Conservation (phyloP, 1,139 yeast genomes). For the Protomyces lactucae-debilis region DNA sequence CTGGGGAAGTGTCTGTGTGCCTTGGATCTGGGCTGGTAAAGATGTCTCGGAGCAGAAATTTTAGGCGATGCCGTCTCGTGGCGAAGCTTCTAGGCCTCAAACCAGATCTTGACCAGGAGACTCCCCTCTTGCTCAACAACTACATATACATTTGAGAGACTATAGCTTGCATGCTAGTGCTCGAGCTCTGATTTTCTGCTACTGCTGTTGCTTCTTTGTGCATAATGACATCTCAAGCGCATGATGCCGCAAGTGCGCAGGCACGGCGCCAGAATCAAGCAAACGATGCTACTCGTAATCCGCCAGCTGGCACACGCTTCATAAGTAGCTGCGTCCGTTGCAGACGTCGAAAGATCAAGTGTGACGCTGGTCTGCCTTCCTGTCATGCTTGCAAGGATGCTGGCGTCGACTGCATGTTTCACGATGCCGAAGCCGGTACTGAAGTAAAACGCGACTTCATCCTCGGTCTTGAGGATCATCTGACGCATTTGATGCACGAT, state of each 20-base stretch:
- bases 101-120: too few species aligned
- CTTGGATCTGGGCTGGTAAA: too few species aligned
- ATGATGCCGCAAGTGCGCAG: background rate
- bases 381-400: constrained; percentile 68
- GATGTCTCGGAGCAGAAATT: too few species aligned
- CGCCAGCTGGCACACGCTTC: constrained; percentile 24
- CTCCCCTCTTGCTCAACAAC: too few species aligned
- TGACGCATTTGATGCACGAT: constrained; percentile 10
- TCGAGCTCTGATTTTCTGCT: too few species aligned
- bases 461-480: constrained; percentile 17
- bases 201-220: too few species aligned
- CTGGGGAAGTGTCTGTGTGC: too few species aligned
- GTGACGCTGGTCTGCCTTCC: constrained; percentile 78
- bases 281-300: constrained; percentile 22
- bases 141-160: too few species aligned
- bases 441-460: constrained; percentile 58
- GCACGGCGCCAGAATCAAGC: constrained; percentile 22
- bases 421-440: constrained; percentile 86
- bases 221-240: too few species aligned
- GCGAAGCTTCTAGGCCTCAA: too few species aligned
- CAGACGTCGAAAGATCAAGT: constrained; percentile 68
- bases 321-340: constrained; percentile 71
- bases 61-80: too few species aligned
- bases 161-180: too few species aligned
- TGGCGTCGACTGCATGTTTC: constrained; percentile 58